phyloP scores from a whole-genome alignment of 495 filamentous ascomycete genomes.

The Aspergillus coremiiformis region DNA sequence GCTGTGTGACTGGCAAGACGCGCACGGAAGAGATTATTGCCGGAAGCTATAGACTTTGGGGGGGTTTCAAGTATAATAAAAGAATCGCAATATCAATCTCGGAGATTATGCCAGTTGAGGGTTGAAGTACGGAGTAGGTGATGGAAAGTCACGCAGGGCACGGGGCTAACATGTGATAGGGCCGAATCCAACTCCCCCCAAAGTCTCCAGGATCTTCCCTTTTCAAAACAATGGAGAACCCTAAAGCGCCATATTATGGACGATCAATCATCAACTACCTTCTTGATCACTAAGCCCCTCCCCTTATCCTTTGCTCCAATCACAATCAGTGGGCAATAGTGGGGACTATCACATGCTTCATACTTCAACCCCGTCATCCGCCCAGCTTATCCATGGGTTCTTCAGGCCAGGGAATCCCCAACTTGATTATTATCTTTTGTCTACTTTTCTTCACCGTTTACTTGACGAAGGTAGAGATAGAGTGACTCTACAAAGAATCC shows the following conservation, averaged over 20 bases:
- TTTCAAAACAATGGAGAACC: neutral
- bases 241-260: no score
- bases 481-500: no score
- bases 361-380: conserved; percentile 2
- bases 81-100: no score
- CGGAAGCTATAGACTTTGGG: conserved; percentile 22
- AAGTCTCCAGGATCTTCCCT: neutral
- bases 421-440: neutral
- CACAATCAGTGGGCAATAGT: conserved; percentile 7
- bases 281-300: no score
- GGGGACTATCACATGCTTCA: conserved; percentile 33
- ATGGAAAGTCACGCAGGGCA: neutral
- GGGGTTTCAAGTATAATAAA: neutral
- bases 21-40: conserved; percentile 72
- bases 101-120: neutral
- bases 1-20: conserved; percentile 76
- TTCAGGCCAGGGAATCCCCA: neutral
- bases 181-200: no score
- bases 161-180: conserved; percentile 22
- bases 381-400: conserved; percentile 15
- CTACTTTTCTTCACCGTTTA: neutral
- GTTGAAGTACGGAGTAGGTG: neutral
- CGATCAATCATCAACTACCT: no score
- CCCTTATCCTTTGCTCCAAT: neutral
- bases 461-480: no score